Evolutionary conservation across 2,329 filamentous ascomycete species (phyloP).

Genomic region (Pestalotiopsis sp.): DNA sequence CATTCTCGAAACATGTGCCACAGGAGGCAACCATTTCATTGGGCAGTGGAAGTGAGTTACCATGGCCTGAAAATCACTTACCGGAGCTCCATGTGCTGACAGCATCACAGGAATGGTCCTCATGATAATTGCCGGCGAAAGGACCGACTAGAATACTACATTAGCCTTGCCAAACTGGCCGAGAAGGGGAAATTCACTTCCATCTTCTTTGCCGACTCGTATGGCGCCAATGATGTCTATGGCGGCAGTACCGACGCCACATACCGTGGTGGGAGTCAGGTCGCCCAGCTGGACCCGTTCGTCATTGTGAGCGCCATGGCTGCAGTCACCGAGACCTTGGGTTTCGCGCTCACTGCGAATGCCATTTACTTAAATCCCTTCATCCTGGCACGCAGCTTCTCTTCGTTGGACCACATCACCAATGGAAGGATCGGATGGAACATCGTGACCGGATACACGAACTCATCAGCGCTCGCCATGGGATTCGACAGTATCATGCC

Average conservation of each 20-base stretch:
- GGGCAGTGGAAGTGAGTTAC: background rate
- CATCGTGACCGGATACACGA: background rate
- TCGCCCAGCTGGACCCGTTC: background rate
- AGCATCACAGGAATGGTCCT: background rate
- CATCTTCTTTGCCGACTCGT: background rate
- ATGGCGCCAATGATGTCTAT: background rate
- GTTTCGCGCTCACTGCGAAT: background rate
- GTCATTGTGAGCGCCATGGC: background rate
- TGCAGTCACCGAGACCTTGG: background rate
- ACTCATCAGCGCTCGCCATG: background rate
- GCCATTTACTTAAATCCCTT: slow-evolving; percentile 1
- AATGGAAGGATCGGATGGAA: slow-evolving; percentile 1
- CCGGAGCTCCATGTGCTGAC: background rate
- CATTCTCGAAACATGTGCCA: background rate
- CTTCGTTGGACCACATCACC: background rate
- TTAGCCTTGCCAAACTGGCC: background rate
- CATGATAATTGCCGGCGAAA: background rate
- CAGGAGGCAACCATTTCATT: background rate
- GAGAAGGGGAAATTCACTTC: background rate
- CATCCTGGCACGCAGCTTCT: background rate
- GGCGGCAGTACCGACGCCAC: background rate
- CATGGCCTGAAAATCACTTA: background rate
- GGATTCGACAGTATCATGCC: background rate
- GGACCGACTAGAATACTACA: background rate
- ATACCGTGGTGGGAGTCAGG: background rate